Evolutionary conservation across 768 basidiomycete species (phyloP).

Genomic region (Gymnopilus junonius): DNA sequence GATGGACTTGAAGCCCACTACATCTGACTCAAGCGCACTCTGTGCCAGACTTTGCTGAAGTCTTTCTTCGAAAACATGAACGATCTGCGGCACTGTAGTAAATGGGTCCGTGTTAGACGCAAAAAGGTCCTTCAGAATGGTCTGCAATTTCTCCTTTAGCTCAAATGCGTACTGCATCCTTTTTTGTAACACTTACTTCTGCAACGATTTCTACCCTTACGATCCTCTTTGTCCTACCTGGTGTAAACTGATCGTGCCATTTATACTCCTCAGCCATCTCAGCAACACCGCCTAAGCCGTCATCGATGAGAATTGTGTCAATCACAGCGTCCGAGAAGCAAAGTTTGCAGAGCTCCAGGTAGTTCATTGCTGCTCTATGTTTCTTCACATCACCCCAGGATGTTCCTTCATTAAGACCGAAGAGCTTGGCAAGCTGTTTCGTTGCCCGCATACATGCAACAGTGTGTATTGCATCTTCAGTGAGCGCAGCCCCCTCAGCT

Average conservation of each 20-base stretch:
- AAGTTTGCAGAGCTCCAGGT: constrained; percentile 58
- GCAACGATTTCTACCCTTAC: constrained; percentile 73
- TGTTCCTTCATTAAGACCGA: constrained; percentile 37
- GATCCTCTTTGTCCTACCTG: constrained; percentile 58
- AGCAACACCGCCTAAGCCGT: constrained; percentile 59
- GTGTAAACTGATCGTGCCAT: constrained; percentile 69
- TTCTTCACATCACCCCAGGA: constrained; percentile 67
- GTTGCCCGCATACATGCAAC: constrained; percentile 64
- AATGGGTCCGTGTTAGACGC: constrained; percentile 17
- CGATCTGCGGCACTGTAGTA: constrained; percentile 19
- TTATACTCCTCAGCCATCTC: constrained; percentile 51
- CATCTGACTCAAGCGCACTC: constrained; percentile 47
- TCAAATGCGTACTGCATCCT: no score
- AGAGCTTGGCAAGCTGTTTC: constrained; percentile 56
- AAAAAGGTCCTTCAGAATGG: constrained; percentile 35
- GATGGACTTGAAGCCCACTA: constrained; percentile 77
- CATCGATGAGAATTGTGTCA: constrained; percentile 73
- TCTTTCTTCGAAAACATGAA: constrained; percentile 34
- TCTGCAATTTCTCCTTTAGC: no score
- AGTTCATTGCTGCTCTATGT: constrained; percentile 46
- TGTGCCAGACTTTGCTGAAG: constrained; percentile 41
- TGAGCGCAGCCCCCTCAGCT: constrained; percentile 56
- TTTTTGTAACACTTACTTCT: constrained; percentile 55
- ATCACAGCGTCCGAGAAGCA: constrained; percentile 64
- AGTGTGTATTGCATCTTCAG: constrained; percentile 55